Conservation (phyloP, 129 eudicot species). For the Flaveria sonorensis region DNA sequence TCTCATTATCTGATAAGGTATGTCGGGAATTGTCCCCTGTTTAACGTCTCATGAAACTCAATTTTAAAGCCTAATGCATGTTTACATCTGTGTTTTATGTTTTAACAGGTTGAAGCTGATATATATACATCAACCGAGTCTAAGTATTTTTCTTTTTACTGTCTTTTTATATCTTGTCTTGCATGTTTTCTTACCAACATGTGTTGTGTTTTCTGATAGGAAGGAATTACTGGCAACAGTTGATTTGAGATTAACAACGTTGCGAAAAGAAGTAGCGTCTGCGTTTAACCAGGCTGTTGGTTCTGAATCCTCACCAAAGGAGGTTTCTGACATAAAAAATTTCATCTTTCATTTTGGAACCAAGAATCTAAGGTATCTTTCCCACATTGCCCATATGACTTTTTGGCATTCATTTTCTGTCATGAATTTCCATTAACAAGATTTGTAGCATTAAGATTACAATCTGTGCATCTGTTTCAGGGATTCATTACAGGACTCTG, state of each 20-base stretch:
- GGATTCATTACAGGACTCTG: slow-evolving; percentile 46
- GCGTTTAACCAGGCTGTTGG: slow-evolving; percentile 61
- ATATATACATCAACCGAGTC: slow-evolving; percentile 56
- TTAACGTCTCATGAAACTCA: slow-evolving; percentile 17
- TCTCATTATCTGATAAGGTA: slow-evolving; percentile 65
- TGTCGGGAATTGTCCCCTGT: slow-evolving; percentile 5
- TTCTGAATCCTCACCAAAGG: slow-evolving; percentile 48
- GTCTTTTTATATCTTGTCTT: slow-evolving; percentile 5
- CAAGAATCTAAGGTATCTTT: slow-evolving; percentile 55
- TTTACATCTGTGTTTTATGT: slow-evolving; percentile 24
- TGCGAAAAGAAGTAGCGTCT: slow-evolving; percentile 57
- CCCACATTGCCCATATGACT: not conserved
- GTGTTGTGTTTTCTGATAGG: slow-evolving; percentile 47
- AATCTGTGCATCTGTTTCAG: slow-evolving; percentile 47
- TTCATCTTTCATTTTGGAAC: slow-evolving; percentile 75
- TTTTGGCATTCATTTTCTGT: not conserved
- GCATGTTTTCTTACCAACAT: slow-evolving; percentile 29
- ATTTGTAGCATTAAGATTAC: slow-evolving; percentile 21
- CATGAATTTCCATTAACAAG: not conserved
- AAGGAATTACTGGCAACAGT: slow-evolving; percentile 70
- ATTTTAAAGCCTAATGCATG: slow-evolving; percentile 13
- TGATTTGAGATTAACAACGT: slow-evolving; percentile 67
- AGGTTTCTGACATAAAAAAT: slow-evolving; percentile 49
- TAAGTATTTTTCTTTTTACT: slow-evolving; percentile 49
- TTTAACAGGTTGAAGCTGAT: slow-evolving; percentile 52